These are phyloP conservation scores for Phalaenopsis equestris DNA, from an alignment of 106 monocot species.

Conservation along the genomic window DNA sequence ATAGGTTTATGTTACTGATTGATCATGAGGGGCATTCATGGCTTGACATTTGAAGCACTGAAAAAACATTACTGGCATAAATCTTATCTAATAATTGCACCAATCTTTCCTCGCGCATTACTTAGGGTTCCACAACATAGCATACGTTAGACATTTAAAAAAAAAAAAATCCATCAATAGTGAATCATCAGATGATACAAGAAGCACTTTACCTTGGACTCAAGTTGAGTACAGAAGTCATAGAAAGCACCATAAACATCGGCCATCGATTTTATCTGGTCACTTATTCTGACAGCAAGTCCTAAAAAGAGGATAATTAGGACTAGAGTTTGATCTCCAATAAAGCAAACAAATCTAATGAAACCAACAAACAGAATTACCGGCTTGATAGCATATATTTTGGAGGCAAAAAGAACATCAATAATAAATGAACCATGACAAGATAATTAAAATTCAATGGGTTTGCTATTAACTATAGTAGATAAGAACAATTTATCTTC, in stretches of 20 bases:
- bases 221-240: constrained; percentile 58
- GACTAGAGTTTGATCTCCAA: not conserved
- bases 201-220: constrained; percentile 50
- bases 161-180: not conserved
- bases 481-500: not conserved
- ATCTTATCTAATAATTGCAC: too few relatives aligned
- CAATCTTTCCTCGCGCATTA: too few relatives aligned
- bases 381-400: not conserved
- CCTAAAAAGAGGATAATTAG: constrained; percentile 38
- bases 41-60: too few relatives aligned
- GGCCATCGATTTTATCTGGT: constrained; percentile 60
- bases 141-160: too few relatives aligned
- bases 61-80: too few relatives aligned
- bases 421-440: not conserved
- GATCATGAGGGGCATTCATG: too few relatives aligned
- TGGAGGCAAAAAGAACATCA: not conserved
- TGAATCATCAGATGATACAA: not conserved
- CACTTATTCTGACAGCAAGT: constrained; percentile 48
- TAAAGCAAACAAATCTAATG: too few relatives aligned
- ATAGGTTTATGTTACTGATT: too few relatives aligned
- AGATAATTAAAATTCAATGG: not conserved
- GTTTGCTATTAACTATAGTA: not conserved
- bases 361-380: not conserved
- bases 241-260: constrained; percentile 87
- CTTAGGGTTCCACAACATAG: too few relatives aligned